phyloP scores from a whole-genome alignment of 257 asterid genomes.

The Verbena officinalis region DNA sequence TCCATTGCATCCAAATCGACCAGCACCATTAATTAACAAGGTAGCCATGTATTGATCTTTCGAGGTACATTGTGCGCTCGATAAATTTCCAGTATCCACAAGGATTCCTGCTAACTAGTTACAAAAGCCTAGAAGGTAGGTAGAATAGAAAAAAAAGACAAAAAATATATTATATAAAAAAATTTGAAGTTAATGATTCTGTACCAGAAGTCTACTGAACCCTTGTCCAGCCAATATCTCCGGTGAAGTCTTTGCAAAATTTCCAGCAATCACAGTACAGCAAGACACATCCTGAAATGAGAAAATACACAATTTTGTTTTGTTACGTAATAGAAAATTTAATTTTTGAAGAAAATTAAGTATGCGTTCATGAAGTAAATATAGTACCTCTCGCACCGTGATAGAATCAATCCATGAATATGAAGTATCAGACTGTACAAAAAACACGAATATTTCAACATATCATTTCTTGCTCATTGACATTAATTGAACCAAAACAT shows the following conservation, averaged over 20 bases:
- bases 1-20: slow-evolving; percentile 80
- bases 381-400: slow-evolving; percentile 57
- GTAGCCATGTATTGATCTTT: slow-evolving; percentile 84
- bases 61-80: slow-evolving; percentile 50
- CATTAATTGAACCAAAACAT: slow-evolving; percentile 20
- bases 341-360: not conserved
- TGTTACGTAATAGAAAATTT: not conserved
- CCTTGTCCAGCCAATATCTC: slow-evolving; percentile 76
- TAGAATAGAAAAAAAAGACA: not conserved
- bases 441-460: slow-evolving; percentile 22
- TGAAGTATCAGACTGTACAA: slow-evolving; percentile 42
- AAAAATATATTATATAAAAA: not conserved
- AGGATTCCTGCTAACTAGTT: slow-evolving; percentile 92
- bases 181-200: slow-evolving; percentile 18
- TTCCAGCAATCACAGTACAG: slow-evolving; percentile 74
- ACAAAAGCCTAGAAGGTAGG: slow-evolving; percentile 29
- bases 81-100: slow-evolving; percentile 72
- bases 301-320: not conserved
- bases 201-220: slow-evolving; percentile 84
- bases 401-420: slow-evolving; percentile 52
- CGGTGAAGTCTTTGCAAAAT: slow-evolving; percentile 55
- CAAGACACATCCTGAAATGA: slow-evolving; percentile 70
- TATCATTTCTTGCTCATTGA: slow-evolving; percentile 1
- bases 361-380: slow-evolving; percentile 11
- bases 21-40: slow-evolving; percentile 81